Conservation (phyloP, 306 rosid genomes). For the Erythrophleum fordii region DNA sequence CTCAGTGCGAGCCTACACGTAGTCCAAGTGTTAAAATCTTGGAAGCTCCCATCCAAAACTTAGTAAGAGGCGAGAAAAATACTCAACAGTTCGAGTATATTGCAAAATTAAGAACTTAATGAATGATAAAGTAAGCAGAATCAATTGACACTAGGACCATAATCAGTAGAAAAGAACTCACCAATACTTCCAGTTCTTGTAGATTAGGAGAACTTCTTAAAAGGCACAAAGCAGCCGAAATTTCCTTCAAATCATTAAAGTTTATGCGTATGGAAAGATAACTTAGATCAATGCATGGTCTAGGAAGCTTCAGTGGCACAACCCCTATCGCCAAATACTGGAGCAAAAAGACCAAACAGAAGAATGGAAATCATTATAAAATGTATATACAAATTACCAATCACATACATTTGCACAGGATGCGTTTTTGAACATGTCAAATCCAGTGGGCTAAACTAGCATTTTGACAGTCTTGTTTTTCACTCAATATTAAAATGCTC, state of each 20-base stretch:
- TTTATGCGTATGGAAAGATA: constrained; percentile 61
- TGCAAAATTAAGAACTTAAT: not conserved
- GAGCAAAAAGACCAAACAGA: constrained; percentile 39
- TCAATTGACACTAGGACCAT: constrained; percentile 16
- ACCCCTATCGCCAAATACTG: constrained; percentile 63
- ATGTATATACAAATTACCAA: not conserved
- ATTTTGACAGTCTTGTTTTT: not conserved
- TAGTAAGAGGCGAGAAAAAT: not conserved
- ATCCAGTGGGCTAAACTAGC: not conserved
- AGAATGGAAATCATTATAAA: constrained; percentile 29
- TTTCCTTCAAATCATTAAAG: constrained; percentile 57
- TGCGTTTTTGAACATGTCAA: not conserved
- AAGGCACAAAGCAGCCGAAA: constrained; percentile 56
- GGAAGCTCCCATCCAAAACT: constrained; percentile 16
- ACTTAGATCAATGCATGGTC: constrained; percentile 51
- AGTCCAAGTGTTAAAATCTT: constrained; percentile 20
- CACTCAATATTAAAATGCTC: constrained; percentile 16
- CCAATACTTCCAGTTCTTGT: constrained; percentile 64
- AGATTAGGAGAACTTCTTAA: constrained; percentile 63
- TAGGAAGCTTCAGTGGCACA: constrained; percentile 51
- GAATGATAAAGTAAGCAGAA: constrained; percentile 3
- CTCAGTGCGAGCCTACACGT: constrained; percentile 52
- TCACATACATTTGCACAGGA: constrained; percentile 6
- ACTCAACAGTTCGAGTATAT: not conserved
- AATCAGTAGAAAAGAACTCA: constrained; percentile 43